A percentile compares a stretch with the other conserved stretches of the same genome.
phyloP scores from a whole-genome alignment of 1,139 yeast species.

The Saccharomyces hybrid region DNA sequence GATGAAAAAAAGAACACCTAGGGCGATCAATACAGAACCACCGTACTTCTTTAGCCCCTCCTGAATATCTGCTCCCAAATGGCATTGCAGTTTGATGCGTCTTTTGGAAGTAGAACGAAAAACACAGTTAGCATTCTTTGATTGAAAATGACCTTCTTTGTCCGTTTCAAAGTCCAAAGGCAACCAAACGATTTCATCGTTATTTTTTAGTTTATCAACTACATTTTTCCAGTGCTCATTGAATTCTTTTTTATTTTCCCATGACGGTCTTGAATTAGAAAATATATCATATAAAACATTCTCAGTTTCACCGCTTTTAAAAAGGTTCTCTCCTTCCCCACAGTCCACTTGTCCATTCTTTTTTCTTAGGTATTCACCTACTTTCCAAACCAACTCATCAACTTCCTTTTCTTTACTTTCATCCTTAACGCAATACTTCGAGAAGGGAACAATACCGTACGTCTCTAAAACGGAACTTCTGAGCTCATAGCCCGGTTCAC shows the following conservation, averaged over 20 bases:
- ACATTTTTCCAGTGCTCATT: slow-evolving; percentile 48
- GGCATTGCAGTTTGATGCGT: slow-evolving; percentile 49
- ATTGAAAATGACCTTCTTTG: slow-evolving; percentile 23
- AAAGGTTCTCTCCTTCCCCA: slow-evolving; percentile 39
- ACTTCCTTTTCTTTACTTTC: slow-evolving; percentile 58
- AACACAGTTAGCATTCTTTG: slow-evolving; percentile 1
- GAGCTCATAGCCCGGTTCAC: slow-evolving; percentile 53
- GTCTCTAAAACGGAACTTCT: slow-evolving; percentile 29
- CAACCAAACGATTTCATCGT: slow-evolving; percentile 46
- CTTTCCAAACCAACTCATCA: slow-evolving; percentile 51
- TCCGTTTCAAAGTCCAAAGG: slow-evolving; percentile 53
- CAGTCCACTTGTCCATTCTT: slow-evolving; percentile 57
- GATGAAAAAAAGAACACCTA: background rate
- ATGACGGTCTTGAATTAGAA: slow-evolving; percentile 41
- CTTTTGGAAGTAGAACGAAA: slow-evolving; percentile 59
- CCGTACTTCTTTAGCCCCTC: slow-evolving; percentile 40
- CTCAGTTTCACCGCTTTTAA: slow-evolving; percentile 42
- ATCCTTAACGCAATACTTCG: slow-evolving; percentile 60
- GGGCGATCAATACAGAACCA: slow-evolving; percentile 14
- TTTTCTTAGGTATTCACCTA: slow-evolving; percentile 51
- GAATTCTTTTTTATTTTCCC: slow-evolving; percentile 44
- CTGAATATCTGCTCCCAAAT: slow-evolving; percentile 42
- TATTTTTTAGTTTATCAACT: slow-evolving; percentile 49
- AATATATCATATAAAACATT: slow-evolving; percentile 49
- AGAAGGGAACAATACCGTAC: slow-evolving; percentile 47